Conservation (phyloP, 2,329 filamentous ascomycete species). For the Cordyceps fumosorosea region DNA sequence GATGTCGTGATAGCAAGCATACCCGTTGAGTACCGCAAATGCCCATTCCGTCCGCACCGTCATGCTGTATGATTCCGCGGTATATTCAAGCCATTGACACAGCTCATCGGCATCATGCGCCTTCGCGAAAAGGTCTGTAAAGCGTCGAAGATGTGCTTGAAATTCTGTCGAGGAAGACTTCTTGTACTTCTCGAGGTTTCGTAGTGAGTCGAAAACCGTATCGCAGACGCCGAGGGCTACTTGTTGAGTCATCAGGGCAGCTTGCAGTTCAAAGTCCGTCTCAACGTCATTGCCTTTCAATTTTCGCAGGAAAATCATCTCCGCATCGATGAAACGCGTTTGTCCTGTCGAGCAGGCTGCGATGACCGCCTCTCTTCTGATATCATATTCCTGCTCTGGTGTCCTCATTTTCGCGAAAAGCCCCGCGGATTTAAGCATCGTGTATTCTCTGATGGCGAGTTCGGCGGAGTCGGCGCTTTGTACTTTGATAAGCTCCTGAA, state of each 20-base stretch:
- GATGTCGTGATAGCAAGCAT: slow-evolving; percentile 24
- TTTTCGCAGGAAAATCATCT: background rate
- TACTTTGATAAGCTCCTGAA: background rate
- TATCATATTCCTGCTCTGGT: background rate
- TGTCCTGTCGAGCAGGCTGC: background rate
- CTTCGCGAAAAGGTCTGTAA: slow-evolving; percentile 19
- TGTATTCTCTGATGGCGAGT: background rate
- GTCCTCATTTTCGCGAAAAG: background rate
- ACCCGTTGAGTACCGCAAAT: slow-evolving; percentile 24
- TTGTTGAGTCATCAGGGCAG: slow-evolving; percentile 4
- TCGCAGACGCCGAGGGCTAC: background rate
- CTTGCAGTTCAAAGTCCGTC: slow-evolving; percentile 1
- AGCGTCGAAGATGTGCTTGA: background rate
- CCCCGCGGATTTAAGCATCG: background rate
- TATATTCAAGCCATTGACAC: slow-evolving; percentile 23
- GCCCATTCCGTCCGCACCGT: slow-evolving; percentile 23
- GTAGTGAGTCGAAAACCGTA: background rate
- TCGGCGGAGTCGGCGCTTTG: background rate
- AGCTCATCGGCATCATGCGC: slow-evolving; percentile 21
- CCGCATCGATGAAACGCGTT: background rate
- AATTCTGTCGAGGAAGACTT: background rate
- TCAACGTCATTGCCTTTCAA: background rate
- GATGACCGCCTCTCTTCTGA: slow-evolving; percentile 3
- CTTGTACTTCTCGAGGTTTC: background rate
- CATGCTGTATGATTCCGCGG: slow-evolving; percentile 22